These are phyloP conservation scores for Earliella scabrosa DNA, from an alignment of 1,284 basidiomycete genomes.

Conservation along the genomic window DNA sequence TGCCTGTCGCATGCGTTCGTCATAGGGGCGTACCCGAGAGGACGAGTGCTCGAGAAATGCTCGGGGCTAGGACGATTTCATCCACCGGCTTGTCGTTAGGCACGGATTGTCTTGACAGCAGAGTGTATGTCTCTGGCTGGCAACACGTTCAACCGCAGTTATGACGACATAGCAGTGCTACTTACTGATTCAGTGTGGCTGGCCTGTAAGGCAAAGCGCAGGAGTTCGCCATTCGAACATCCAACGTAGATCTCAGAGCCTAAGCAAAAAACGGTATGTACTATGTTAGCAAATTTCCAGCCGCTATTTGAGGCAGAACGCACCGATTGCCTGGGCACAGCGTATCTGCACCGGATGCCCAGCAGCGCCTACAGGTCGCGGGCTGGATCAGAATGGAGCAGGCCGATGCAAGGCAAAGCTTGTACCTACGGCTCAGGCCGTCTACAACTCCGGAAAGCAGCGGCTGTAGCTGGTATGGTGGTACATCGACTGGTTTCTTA, in stretches of 20 bases:
- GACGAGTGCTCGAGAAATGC: conserved; percentile 71
- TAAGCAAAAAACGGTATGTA: conserved; percentile 3
- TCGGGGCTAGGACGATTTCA: conserved; percentile 78
- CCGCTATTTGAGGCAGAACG: conserved; percentile 11
- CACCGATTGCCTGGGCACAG: conserved; percentile 43
- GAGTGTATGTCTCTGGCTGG: conserved; percentile 65
- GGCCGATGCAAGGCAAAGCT: background rate
- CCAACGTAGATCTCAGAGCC: conserved; percentile 79
- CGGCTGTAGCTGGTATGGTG: conserved; percentile 62
- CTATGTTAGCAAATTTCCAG: background rate
- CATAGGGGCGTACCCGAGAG: conserved; percentile 73
- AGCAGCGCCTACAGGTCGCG: conserved; percentile 14
- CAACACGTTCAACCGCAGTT: background rate
- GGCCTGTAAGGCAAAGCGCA: conserved; percentile 67
- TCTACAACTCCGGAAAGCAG: conserved; percentile 50
- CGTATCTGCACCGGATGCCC: conserved; percentile 31
- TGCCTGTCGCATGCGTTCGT: too few species aligned
- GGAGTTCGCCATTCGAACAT: conserved; percentile 71
- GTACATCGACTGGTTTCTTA: conserved; percentile 48
- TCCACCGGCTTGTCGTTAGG: conserved; percentile 70
- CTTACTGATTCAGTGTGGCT: conserved; percentile 57
- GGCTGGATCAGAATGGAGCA: conserved; percentile 3
- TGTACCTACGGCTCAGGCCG: conserved; percentile 22
- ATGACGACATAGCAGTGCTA: conserved; percentile 1
- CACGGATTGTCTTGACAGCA: conserved; percentile 69